Conservation (phyloP, 306 rosid species). For the Arachis stenosperma region DNA sequence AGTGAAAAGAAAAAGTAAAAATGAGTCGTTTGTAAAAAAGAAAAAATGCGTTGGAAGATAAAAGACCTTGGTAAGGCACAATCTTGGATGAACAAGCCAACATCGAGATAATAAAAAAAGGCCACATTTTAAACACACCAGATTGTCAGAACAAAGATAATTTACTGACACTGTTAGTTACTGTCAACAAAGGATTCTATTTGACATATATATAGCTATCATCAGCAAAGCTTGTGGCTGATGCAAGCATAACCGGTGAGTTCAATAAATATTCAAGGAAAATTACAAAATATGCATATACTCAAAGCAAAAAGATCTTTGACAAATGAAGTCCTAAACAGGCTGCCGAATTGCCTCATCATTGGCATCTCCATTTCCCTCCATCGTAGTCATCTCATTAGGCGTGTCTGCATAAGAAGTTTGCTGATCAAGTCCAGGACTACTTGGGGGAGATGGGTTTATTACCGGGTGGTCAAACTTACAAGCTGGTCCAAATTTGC, state of each 20-base stretch:
- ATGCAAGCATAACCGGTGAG: slow-evolving; percentile 32
- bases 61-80: too few species aligned
- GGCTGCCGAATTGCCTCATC: slow-evolving; percentile 46
- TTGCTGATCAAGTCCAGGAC: slow-evolving; percentile 54
- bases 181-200: slow-evolving; percentile 35
- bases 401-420: slow-evolving; percentile 42
- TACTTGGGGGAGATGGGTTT: slow-evolving; percentile 41
- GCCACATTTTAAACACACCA: slow-evolving; percentile 2
- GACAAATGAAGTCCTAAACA: slow-evolving; percentile 37
- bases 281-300: slow-evolving; percentile 45
- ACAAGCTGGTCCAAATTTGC: slow-evolving; percentile 92
- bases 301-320: slow-evolving; percentile 44
- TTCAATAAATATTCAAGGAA: slow-evolving; percentile 41
- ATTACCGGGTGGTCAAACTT: slow-evolving; percentile 68
- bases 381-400: slow-evolving; percentile 47
- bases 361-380: slow-evolving; percentile 52
- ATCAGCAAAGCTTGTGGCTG: slow-evolving; percentile 47
- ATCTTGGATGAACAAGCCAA: neutral
- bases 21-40: too few species aligned
- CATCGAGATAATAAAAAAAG: neutral
- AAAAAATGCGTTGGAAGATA: neutral
- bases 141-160: slow-evolving; percentile 25
- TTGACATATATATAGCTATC: slow-evolving; percentile 46
- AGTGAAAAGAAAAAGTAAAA: too few species aligned
- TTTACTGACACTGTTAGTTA: slow-evolving; percentile 8